A percentile compares a stretch with the other conserved stretches of the same genome.
phyloP scores from a whole-genome alignment of 2,329 filamentous ascomycete species.

The Ophiostoma ulmi region DNA sequence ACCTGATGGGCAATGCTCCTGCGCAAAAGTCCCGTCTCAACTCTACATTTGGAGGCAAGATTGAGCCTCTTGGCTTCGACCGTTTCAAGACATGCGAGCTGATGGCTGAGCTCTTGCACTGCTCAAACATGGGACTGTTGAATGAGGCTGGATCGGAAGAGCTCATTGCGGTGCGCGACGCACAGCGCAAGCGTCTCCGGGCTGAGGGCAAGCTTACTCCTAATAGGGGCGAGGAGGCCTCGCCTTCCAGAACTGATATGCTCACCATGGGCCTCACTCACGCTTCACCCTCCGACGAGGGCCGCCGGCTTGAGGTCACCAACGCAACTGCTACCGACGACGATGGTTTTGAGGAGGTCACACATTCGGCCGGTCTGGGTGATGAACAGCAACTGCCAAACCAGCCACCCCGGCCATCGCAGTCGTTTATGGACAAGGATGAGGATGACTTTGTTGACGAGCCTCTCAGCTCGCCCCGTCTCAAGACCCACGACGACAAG shows the following conservation, averaged over 20 bases:
- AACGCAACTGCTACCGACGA: conserved; percentile 67
- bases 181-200: conserved; percentile 73
- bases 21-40: conserved; percentile 69
- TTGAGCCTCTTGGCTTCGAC: conserved; percentile 94
- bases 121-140: conserved; percentile 95
- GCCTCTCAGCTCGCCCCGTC: conserved; percentile 62
- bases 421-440: conserved; percentile 51
- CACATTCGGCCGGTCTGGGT: conserved; percentile 61
- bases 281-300: conserved; percentile 52
- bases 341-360: conserved; percentile 91
- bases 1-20: conserved; percentile 72
- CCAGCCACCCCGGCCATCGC: background rate
- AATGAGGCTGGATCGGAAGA: conserved; percentile 89
- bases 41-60: conserved; percentile 83
- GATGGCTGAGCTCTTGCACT: conserved; percentile 95
- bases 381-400: conserved; percentile 51
- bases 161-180: conserved; percentile 72
- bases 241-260: conserved; percentile 53
- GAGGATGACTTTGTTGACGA: conserved; percentile 76
- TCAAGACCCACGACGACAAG: conserved; percentile 57
- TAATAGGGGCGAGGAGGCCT: conserved; percentile 38
- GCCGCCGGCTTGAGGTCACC: conserved; percentile 68
- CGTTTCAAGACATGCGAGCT: conserved; percentile 98
- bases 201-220: conserved; percentile 67
- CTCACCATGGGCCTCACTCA: conserved; percentile 55